Percentiles rank a stretch among this genome's conserved stretches.
phyloP scores from a whole-genome alignment of 192 early-diverging fungal species.

The Entomortierella chlamydospora region DNA sequence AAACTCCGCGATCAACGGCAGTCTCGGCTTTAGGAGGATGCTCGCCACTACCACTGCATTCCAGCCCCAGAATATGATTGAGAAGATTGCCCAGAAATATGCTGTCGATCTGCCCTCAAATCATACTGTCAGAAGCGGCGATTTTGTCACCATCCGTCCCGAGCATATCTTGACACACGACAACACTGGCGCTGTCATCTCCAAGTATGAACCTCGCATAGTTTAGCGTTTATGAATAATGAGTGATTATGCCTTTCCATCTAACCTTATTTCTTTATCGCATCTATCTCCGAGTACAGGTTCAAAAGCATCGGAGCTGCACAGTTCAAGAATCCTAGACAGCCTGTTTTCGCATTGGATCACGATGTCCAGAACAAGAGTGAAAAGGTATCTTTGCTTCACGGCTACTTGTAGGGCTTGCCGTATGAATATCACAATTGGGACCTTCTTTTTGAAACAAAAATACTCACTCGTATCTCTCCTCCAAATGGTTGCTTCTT shows the following conservation, averaged over 20 bases:
- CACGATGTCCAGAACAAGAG: constrained; percentile 98
- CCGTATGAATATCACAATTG: too few species aligned
- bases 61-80: constrained; percentile 85
- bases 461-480: not conserved
- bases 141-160: constrained; percentile 95
- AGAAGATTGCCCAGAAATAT: constrained; percentile 96
- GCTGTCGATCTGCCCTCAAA: constrained; percentile 79
- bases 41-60: constrained; percentile 34
- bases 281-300: constrained; percentile 55
- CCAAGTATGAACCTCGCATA: constrained; percentile 75
- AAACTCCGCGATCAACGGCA: not conserved
- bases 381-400: constrained; percentile 71
- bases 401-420: too few species aligned
- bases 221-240: too few species aligned
- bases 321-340: constrained; percentile 78
- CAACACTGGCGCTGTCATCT: constrained; percentile 94
- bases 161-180: constrained; percentile 97
- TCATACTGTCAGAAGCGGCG: constrained; percentile 82
- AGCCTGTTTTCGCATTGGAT: constrained; percentile 96
- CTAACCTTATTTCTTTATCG: too few species aligned
- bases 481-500: too few species aligned
- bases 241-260: too few species aligned
- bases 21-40: constrained; percentile 28
- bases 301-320: constrained; percentile 93
- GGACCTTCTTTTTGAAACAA: too few species aligned